phyloP scores from a whole-genome alignment of 306 rosid genomes.

The Quercus wislizeni region DNA sequence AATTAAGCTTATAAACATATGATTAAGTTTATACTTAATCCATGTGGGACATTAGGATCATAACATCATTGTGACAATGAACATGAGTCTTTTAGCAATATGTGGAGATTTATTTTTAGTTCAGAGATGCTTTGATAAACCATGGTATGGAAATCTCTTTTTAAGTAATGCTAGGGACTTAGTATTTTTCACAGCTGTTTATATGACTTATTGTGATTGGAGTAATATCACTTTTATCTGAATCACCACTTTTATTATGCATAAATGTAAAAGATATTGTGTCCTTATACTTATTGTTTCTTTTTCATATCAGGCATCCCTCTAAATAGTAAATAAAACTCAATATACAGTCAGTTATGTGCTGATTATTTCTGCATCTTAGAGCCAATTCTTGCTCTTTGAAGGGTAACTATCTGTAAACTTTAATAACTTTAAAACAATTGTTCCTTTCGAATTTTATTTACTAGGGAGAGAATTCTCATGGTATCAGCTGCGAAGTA shows the following conservation, averaged over 20 bases:
- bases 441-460: not conserved
- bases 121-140: not conserved
- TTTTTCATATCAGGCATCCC: conserved; percentile 59
- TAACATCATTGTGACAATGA: too few relatives aligned
- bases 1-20: too few relatives aligned
- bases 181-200: too few relatives aligned
- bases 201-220: too few relatives aligned
- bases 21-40: too few relatives aligned
- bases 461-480: not conserved
- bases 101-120: not conserved
- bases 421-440: not conserved
- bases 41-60: accelerated
- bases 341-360: conserved; percentile 74
- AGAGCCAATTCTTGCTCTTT: not conserved
- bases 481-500: not conserved
- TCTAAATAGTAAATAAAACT: conserved; percentile 73
- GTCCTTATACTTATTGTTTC: too few relatives aligned
- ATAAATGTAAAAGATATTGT: too few relatives aligned
- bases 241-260: too few relatives aligned
- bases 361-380: conserved; percentile 64
- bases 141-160: not conserved
- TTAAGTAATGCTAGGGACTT: too few relatives aligned
- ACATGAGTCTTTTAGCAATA: not conserved
- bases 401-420: not conserved
- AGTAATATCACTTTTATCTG: too few relatives aligned